Conservation (phyloP, 768 basidiomycete genomes). For the Pleurotus citrinopileatus region DNA sequence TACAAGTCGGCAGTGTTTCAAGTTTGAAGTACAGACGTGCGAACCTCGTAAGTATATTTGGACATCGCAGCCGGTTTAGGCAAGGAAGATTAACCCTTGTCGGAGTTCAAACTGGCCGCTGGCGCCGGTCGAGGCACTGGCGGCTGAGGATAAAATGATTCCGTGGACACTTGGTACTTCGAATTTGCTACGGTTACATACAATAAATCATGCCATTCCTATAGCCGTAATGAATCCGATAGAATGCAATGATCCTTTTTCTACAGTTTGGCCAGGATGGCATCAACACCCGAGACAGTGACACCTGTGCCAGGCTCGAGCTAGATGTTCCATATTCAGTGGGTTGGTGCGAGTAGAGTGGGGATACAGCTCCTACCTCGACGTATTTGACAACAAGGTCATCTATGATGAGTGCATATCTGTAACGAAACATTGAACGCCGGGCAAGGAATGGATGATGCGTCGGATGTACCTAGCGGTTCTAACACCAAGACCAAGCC, state of each 20-base stretch:
- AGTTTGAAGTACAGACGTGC: not conserved
- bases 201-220: too few relatives aligned
- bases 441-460: not conserved
- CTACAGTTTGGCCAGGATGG: slow-evolving; percentile 49
- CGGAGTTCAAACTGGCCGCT: not conserved
- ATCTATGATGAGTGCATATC: slow-evolving; percentile 57
- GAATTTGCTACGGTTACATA: too few relatives aligned
- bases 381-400: slow-evolving; percentile 69
- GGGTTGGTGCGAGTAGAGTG: slow-evolving; percentile 8
- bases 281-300: slow-evolving; percentile 55
- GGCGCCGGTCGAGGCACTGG: too few relatives aligned
- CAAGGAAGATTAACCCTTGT: not conserved
- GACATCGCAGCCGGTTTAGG: not conserved
- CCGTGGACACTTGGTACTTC: too few relatives aligned
- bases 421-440: not conserved
- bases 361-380: slow-evolving; percentile 35
- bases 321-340: slow-evolving; percentile 28
- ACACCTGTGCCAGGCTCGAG: slow-evolving; percentile 49
- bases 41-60: not conserved
- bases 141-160: too few relatives aligned
- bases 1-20: not conserved
- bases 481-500: slow-evolving; percentile 43
- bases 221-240: too few relatives aligned
- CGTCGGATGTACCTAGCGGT: slow-evolving; percentile 46
- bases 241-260: too few relatives aligned